phyloP scores from a whole-genome alignment of 2,329 filamentous ascomycete species.

The Fusarium buxicola region DNA sequence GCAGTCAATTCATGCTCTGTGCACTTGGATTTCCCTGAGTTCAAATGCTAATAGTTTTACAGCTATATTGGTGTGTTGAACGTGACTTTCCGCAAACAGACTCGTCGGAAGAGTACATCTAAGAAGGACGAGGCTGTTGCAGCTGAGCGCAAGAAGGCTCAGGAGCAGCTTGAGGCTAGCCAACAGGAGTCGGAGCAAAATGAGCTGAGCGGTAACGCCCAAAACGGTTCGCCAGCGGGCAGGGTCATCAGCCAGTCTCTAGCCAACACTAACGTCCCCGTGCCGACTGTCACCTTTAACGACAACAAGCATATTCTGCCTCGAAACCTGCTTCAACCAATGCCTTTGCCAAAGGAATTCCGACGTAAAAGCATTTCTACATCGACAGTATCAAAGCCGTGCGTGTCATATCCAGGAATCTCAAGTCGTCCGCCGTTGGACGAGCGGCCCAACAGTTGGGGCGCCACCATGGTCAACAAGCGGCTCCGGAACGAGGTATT shows the following conservation, averaged over 20 bases:
- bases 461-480: conserved; percentile 91
- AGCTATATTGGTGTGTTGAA: conserved; percentile 98
- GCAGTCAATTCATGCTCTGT: conserved; percentile 13
- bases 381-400: conserved; percentile 36
- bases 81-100: conserved; percentile 90
- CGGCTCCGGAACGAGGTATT: conserved; percentile 90
- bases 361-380: conserved; percentile 52
- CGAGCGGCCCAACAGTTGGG: conserved; percentile 78
- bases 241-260: conserved; percentile 80
- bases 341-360: conserved; percentile 52
- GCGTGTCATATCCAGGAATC: conserved; percentile 13
- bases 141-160: conserved; percentile 52
- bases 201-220: conserved; percentile 17
- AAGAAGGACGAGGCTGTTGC: conserved; percentile 61
- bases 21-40: conserved; percentile 1
- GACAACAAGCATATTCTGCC: conserved; percentile 96
- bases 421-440: conserved; percentile 57
- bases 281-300: conserved; percentile 92
- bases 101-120: conserved; percentile 71
- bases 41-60: conserved; percentile 31
- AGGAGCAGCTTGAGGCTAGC: conserved; percentile 44
- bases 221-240: conserved; percentile 35
- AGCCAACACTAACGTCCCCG: conserved; percentile 69
- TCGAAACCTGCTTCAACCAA: conserved; percentile 79
- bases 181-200: conserved; percentile 34